Conservation (phyloP, 768 basidiomycete genomes). For the Amyloporia xantha region DNA sequence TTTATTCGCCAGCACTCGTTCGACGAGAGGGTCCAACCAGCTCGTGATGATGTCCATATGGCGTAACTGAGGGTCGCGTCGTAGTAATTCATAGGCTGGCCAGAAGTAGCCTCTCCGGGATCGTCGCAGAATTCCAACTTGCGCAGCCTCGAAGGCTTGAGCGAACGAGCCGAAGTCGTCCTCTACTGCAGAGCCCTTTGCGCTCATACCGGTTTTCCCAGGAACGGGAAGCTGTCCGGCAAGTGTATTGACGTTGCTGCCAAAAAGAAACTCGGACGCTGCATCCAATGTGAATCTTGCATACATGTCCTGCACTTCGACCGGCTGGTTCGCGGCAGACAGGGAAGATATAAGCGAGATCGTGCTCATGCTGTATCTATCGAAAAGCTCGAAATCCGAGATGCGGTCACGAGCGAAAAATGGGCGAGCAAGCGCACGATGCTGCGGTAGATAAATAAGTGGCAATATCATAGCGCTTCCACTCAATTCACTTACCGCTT, state of each 20-base stretch:
- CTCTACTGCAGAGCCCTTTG: slow-evolving; percentile 53
- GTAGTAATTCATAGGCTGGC: slow-evolving; percentile 36
- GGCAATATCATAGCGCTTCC: not conserved
- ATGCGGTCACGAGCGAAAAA: slow-evolving; percentile 72
- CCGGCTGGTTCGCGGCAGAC: slow-evolving; percentile 31
- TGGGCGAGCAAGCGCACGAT: slow-evolving; percentile 60
- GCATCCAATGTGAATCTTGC: slow-evolving; percentile 64
- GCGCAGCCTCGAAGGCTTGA: slow-evolving; percentile 36
- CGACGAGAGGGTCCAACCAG: slow-evolving; percentile 59
- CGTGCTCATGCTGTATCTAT: slow-evolving; percentile 43
- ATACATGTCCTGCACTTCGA: slow-evolving; percentile 65
- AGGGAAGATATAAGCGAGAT: slow-evolving; percentile 41
- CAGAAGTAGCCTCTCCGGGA: slow-evolving; percentile 33
- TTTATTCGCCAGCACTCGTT: slow-evolving; percentile 44
- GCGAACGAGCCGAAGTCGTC: slow-evolving; percentile 55
- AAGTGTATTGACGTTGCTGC: slow-evolving; percentile 55
- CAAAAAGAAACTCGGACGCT: slow-evolving; percentile 70
- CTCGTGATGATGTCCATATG: slow-evolving; percentile 29
- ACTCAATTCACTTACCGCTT: slow-evolving; percentile 38
- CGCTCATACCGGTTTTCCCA: slow-evolving; percentile 37
- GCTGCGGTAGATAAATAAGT: slow-evolving; percentile 29
- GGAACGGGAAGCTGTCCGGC: slow-evolving; percentile 46
- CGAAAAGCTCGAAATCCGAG: slow-evolving; percentile 64
- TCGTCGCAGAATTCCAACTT: slow-evolving; percentile 30
- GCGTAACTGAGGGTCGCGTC: slow-evolving; percentile 29